Evolutionary conservation across 345 rosid species (phyloP).

Genomic region (Pseudoturritis turrita): DNA sequence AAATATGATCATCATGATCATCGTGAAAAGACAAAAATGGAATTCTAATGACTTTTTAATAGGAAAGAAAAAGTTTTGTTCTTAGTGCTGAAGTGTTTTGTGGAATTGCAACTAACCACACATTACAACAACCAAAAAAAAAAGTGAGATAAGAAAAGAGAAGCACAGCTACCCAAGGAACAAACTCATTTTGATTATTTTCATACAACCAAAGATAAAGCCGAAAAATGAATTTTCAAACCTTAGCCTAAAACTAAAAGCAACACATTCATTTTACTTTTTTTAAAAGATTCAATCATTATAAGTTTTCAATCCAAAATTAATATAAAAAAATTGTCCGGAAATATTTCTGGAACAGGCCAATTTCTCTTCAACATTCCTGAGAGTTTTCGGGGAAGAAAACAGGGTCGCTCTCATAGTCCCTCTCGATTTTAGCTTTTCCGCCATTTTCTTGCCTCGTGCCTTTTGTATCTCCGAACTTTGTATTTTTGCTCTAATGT

Average conservation of each 20-base stretch:
- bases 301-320: background rate
- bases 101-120: background rate
- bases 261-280: background rate
- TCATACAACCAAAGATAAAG: conserved; percentile 22
- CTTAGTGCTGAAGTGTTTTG: conserved; percentile 10
- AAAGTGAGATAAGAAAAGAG: background rate
- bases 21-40: background rate
- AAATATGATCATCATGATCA: background rate
- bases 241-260: background rate
- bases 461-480: too few species aligned
- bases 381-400: too few species aligned
- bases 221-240: conserved; percentile 14
- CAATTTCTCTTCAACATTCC: too few species aligned
- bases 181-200: background rate
- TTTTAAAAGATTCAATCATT: background rate
- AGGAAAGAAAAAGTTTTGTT: background rate
- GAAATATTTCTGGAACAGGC: too few species aligned
- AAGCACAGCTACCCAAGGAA: background rate
- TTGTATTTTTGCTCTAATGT: too few species aligned
- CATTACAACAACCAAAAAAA: background rate
- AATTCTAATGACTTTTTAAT: background rate
- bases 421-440: too few species aligned
- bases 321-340: too few species aligned
- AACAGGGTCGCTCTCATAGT: too few species aligned
- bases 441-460: too few species aligned